These are phyloP conservation scores for Russula lepida DNA, from an alignment of 768 basidiomycete species.

Conservation along the genomic window DNA sequence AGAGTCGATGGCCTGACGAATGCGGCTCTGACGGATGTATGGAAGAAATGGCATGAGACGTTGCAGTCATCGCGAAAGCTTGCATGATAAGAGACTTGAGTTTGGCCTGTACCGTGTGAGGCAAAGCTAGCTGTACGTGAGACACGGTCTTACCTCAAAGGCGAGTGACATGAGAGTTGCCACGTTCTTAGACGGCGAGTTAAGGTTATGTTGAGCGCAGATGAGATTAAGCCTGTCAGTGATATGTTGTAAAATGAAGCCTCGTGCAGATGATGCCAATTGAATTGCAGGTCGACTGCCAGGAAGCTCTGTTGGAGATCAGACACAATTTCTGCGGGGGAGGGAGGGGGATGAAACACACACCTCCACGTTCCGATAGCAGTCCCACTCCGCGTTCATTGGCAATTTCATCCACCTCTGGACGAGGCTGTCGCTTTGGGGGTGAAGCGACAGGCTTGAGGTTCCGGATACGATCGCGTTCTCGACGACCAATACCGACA, in stretches of 20 bases:
- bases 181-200: slow-evolving; percentile 51
- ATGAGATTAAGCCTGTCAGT: slow-evolving; percentile 75
- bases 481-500: slow-evolving; percentile 59
- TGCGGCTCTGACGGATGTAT: slow-evolving; percentile 50
- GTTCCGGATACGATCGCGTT: slow-evolving; percentile 59
- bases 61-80: slow-evolving; percentile 66
- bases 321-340: neutral
- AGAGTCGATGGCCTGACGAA: slow-evolving; percentile 38
- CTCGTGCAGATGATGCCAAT: slow-evolving; percentile 63
- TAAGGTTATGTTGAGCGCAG: slow-evolving; percentile 66
- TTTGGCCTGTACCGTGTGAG: slow-evolving; percentile 45
- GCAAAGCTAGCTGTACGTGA: neutral
- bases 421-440: slow-evolving; percentile 37
- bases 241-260: slow-evolving; percentile 68
- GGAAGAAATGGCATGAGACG: slow-evolving; percentile 69
- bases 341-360: slow-evolving; percentile 12
- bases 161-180: slow-evolving; percentile 67
- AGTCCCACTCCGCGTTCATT: slow-evolving; percentile 61
- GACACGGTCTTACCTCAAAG: slow-evolving; percentile 47
- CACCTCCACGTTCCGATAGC: slow-evolving; percentile 59
- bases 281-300: slow-evolving; percentile 66
- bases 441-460: slow-evolving; percentile 37
- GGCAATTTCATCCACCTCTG: slow-evolving; percentile 57
- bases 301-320: slow-evolving; percentile 44
- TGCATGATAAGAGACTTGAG: slow-evolving; percentile 79